Evolutionary conservation across 805 yeast genomes (phyloP), one percentile per base, ranked within the genome.

Genomic region (Saccharomycopsis capsularis): DNA sequence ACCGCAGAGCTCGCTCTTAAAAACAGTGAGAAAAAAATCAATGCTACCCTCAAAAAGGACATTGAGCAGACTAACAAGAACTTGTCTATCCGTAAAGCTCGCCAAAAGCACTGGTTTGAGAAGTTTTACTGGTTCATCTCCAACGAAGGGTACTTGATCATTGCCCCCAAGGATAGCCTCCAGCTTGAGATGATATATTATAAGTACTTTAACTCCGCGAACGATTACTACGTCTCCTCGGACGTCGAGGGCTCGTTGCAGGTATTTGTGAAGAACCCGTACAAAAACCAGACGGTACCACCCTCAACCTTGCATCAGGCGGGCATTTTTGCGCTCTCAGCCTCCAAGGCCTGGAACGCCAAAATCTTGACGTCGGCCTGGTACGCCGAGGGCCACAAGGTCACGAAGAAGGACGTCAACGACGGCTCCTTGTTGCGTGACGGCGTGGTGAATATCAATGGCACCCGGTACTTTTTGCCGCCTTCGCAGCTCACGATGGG

Each of bases 71-170:
- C 82, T 40, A 73, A 73, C 44, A 72, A 72, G 42, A 71, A 70
- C 3, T 63, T 72, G 32, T 51, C 61, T 9, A 66, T 83, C 49
- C 81, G 76, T 53, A 79, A 76, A 35, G 68, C 85, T 29, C 74
- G 97, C 42, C 71, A 76, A 3, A 88, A 87, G 42, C 82, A 71
- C 61, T 90, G 96, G 86, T 93, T 93, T 68, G 99, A 93, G 62
- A 93, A 91, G 64, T 91, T 82, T 63, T 79, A 74, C 59, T 93
- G 99, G 99, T 93, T 93, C 60, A 70, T 90, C n/a, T 78, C 96
- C 0, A 80, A 82, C 56, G 98, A 91, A 60, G 90, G 93, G 0
- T 89, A 85, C 60, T 67, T 93, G 44, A 85, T 95, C 51, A 64
- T 93, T 47, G 88, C 90, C 42, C 98, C 97, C 1, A 79, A 88